Base-by-base conservation (phyloP, 129 eudicot genomes). In the Logfia minima region DNA sequence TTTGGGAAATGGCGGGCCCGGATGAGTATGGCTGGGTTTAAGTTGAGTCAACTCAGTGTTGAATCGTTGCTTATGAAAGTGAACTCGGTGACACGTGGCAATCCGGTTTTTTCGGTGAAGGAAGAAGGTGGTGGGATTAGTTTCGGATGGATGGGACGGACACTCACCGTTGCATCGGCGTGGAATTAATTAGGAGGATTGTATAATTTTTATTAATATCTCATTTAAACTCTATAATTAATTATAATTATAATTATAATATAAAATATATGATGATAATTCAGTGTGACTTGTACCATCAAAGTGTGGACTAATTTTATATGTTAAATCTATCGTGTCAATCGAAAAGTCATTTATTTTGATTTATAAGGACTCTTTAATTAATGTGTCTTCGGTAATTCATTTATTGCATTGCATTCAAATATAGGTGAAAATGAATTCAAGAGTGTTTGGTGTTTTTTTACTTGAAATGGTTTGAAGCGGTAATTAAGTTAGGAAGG, bases 1-100 rank as follows among this genome's bases (percentile, higher is more conserved):
- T 90, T 93, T 37, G 98, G 98, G 58, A 93, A 93, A 91, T 93
- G 98, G 98, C 77, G 97, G 91, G 98, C 97, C 81, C 85, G 98
- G 23, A 82, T 93, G 97, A 76, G 93, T 4, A 93, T 93, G 98
- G 98, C 98, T 37, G 97, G 98, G 88, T 93, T 90, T 79, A 70
- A 70, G 74, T n/a, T 86, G 86, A 83, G 92, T 72, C 90, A 78
- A 79, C 73, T 37, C 69, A 75, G 86, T 2, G 87, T 76, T 0
- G 97, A 85, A 69, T 82, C 96, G 65, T 82, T 93, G 23, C 86
- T 88, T 11, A 43, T 31, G 24, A 86, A 80, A 68, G 84, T 87
- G 17, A 87, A 86, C 85, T 82, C 92, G 19, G 87, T 83, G 72
- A 89, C 90, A 77, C 92, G 89, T 82, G 97, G 96, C 75, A 86